Conservation (phyloP, 768 basidiomycete genomes). For the Sistotremastrum suecicum region DNA sequence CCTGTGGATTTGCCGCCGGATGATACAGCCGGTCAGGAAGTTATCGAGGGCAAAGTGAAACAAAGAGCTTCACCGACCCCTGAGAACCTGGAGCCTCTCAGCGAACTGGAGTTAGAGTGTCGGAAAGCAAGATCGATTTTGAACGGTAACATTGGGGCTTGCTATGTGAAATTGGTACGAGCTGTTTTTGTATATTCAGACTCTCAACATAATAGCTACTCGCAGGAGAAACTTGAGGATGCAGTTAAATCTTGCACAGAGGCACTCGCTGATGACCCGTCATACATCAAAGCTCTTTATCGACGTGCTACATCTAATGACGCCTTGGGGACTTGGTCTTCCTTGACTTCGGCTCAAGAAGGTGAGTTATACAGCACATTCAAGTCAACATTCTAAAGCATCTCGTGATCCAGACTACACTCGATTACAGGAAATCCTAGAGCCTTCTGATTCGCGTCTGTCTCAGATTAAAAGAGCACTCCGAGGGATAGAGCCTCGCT, state of each 20-base stretch:
- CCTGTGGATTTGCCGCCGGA: slow-evolving; percentile 9
- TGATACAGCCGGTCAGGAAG: slow-evolving; percentile 9
- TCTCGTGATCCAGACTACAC: slow-evolving; percentile 50
- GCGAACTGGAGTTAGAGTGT: slow-evolving; percentile 30
- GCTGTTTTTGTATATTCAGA: neutral
- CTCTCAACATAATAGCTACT: neutral
- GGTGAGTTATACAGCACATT: slow-evolving; percentile 30
- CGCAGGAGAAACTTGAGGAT: slow-evolving; percentile 62
- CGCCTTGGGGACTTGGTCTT: slow-evolving; percentile 66
- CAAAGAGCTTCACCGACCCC: slow-evolving; percentile 6
- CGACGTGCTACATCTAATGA: slow-evolving; percentile 84
- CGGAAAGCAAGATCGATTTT: slow-evolving; percentile 54
- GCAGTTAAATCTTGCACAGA: slow-evolving; percentile 71
- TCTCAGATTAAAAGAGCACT: slow-evolving; percentile 36
- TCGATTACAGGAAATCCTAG: slow-evolving; percentile 48
- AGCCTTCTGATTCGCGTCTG: slow-evolving; percentile 35
- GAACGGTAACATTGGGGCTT: slow-evolving; percentile 83
- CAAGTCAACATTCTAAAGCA: neutral
- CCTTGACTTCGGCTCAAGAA: slow-evolving; percentile 69
- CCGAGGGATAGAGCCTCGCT: slow-evolving; percentile 43
- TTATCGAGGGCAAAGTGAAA: slow-evolving; percentile 8
- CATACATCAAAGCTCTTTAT: slow-evolving; percentile 77
- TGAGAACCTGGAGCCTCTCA: slow-evolving; percentile 10
- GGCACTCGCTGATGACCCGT: slow-evolving; percentile 23
- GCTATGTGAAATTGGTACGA: slow-evolving; percentile 63